phyloP scores from a whole-genome alignment of 1,139 yeast genomes.

The Blastobotrys indianensis region DNA sequence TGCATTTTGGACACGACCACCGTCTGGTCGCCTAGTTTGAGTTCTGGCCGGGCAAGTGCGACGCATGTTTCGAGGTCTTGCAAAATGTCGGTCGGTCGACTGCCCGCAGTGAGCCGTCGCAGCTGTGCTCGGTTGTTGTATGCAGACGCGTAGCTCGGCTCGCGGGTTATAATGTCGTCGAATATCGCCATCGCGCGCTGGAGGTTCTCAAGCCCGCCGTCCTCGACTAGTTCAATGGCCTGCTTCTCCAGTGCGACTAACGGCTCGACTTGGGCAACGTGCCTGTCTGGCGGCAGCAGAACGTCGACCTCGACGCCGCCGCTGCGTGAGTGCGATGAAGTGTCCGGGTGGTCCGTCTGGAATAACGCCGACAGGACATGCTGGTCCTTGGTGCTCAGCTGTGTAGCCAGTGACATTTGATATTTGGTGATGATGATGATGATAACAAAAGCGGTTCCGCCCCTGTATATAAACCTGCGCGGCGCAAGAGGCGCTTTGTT shows the following conservation, averaged over 20 bases:
- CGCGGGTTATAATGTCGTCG: conserved; percentile 18
- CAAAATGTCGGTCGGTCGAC: conserved; percentile 12
- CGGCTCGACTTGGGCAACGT: conserved; percentile 18
- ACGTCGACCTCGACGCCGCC: conserved; percentile 19
- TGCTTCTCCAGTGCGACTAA: conserved; percentile 23
- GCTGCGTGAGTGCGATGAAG: conserved; percentile 13
- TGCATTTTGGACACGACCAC: conserved; percentile 28
- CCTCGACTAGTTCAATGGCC: conserved; percentile 22
- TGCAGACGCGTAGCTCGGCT: conserved; percentile 32
- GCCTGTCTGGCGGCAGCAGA: conserved; percentile 25
- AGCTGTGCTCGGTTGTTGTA: conserved; percentile 34
- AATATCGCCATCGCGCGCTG: conserved; percentile 20
- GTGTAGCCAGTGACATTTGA: conserved; percentile 26
- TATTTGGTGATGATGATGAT: too few species aligned
- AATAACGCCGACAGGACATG: conserved; percentile 20
- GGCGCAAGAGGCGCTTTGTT: too few species aligned
- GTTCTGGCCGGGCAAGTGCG: conserved; percentile 23
- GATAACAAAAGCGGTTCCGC: too few species aligned
- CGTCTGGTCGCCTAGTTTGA: background rate
- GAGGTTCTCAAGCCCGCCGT: conserved; percentile 10
- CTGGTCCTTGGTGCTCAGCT: conserved; percentile 18
- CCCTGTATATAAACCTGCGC: too few species aligned
- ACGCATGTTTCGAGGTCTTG: conserved; percentile 26
- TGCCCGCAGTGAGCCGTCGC: conserved; percentile 13
- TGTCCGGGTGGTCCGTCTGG: conserved; percentile 17